These are phyloP conservation scores for Xylaria bambusicola DNA, from an alignment of 495 filamentous ascomycete genomes.

Conservation along the genomic window DNA sequence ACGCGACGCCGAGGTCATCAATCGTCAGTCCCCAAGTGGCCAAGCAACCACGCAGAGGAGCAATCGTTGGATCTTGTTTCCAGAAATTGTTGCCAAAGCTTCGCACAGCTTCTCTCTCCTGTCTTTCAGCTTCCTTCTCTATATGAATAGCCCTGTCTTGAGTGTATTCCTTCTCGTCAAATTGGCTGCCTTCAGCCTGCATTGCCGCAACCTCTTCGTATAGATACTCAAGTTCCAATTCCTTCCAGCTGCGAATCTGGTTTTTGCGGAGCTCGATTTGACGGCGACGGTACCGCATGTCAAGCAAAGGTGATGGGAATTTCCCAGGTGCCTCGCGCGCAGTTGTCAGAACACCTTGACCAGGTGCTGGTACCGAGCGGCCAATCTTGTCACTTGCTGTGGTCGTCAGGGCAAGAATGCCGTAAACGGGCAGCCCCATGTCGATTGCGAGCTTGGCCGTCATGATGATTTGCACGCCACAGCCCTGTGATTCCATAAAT, in stretches of 20 bases:
- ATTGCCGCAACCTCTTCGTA: slow-evolving; percentile 90
- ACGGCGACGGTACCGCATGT: slow-evolving; percentile 94
- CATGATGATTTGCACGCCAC: slow-evolving; percentile 98
- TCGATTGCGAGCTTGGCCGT: slow-evolving; percentile 91
- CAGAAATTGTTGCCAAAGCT: slow-evolving; percentile 98
- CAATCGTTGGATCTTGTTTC: slow-evolving; percentile 91
- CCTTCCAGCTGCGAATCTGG: slow-evolving; percentile 94
- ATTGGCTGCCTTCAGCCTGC: slow-evolving; percentile 71
- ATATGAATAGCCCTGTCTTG: slow-evolving; percentile 83
- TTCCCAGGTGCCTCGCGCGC: slow-evolving; percentile 87
- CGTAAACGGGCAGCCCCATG: slow-evolving; percentile 98
- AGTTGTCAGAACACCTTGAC: slow-evolving; percentile 96
- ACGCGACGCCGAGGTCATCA: slow-evolving; percentile 91
- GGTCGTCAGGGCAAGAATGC: slow-evolving; percentile 88
- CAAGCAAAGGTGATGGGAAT: slow-evolving; percentile 90
- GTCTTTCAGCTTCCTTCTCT: slow-evolving; percentile 81
- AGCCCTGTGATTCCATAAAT: slow-evolving; percentile 99
- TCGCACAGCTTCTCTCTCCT: slow-evolving; percentile 87
- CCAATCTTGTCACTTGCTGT: slow-evolving; percentile 99
- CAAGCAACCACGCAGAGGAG: slow-evolving; percentile 89
- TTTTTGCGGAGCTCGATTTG: slow-evolving; percentile 90
- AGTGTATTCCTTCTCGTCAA: slow-evolving; percentile 82
- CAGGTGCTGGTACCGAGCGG: slow-evolving; percentile 92
- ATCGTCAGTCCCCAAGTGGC: slow-evolving; percentile 98
- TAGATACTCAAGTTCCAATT: slow-evolving; percentile 88